Conservation (phyloP, 192 early-diverging fungal species). For the Rhizophagus prolifer region DNA sequence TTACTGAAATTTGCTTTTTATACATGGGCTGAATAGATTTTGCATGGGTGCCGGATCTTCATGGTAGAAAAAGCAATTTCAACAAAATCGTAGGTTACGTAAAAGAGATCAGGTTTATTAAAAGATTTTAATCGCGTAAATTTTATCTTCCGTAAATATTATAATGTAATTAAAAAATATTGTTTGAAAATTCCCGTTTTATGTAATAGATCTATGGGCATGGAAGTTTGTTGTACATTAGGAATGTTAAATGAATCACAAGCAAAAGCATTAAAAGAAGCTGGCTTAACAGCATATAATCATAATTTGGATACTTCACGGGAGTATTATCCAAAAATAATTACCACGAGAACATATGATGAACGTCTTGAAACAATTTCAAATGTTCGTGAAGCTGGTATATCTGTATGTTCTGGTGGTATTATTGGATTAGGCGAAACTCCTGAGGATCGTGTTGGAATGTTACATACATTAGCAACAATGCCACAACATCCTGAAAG, state of each 20-base stretch:
- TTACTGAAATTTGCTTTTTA: neutral
- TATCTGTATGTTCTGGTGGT: slow-evolving; percentile 80
- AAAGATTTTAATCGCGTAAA: neutral
- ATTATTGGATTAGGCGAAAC: slow-evolving; percentile 83
- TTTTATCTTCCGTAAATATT: neutral
- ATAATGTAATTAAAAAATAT: neutral
- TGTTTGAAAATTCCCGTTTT: neutral
- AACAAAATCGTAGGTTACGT: slow-evolving; percentile 74
- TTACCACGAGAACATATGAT: slow-evolving; percentile 79
- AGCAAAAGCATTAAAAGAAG: slow-evolving; percentile 74
- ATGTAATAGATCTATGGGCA: slow-evolving; percentile 63
- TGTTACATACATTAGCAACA: slow-evolving; percentile 74
- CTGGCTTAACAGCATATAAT: slow-evolving; percentile 84
- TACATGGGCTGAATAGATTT: slow-evolving; percentile 44
- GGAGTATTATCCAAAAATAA: slow-evolving; percentile 79
- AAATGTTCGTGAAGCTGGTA: slow-evolving; percentile 72
- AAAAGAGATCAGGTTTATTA: slow-evolving; percentile 65
- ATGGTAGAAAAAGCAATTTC: slow-evolving; percentile 81
- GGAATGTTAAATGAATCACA: slow-evolving; percentile 78
- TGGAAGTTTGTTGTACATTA: slow-evolving; percentile 87
- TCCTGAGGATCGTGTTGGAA: slow-evolving; percentile 67
- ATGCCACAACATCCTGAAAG: slow-evolving; percentile 72
- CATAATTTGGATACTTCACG: slow-evolving; percentile 83
- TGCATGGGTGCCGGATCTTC: slow-evolving; percentile 85
- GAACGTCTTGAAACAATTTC: slow-evolving; percentile 75